Percentiles rank a stretch among this genome's conserved stretches.
These are phyloP conservation scores for Salvia hispanica DNA, from an alignment of 257 asterid species.

Conservation along the genomic window DNA sequence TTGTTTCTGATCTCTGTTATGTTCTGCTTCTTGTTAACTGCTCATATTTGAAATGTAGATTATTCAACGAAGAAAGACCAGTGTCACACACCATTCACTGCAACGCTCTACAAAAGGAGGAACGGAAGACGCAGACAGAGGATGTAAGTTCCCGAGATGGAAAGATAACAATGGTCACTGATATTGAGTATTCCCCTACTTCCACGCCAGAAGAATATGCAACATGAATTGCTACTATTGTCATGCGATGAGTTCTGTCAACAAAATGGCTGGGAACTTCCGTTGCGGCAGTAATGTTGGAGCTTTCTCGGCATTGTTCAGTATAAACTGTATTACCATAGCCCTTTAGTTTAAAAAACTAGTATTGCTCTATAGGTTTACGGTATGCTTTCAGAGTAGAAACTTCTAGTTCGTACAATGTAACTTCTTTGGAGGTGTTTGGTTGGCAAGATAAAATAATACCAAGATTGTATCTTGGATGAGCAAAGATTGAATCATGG, in stretches of 20 bases:
- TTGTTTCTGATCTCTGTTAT: constrained; percentile 9
- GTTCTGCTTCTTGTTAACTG: constrained; percentile 4
- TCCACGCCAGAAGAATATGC: constrained; percentile 56
- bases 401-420: not conserved
- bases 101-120: constrained; percentile 68
- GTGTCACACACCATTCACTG: constrained; percentile 84
- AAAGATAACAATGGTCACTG: constrained; percentile 64
- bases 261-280: not conserved
- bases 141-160: constrained; percentile 40
- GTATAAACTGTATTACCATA: not conserved
- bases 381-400: not conserved
- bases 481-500: too few relatives aligned
- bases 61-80: constrained; percentile 86
- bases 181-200: constrained; percentile 40
- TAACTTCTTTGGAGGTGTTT: too few relatives aligned
- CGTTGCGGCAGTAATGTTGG: not conserved
- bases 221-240: constrained; percentile 32
- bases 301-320: not conserved
- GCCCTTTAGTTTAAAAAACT: not conserved
- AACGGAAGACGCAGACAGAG: constrained; percentile 36
- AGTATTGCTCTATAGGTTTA: constrained; percentile 13
- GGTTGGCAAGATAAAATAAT: too few relatives aligned
- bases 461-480: too few relatives aligned
- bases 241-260: not conserved
- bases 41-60: constrained; percentile 44